A percentile compares a stretch with the other conserved stretches of the same genome.
phyloP scores from a whole-genome alignment of 2,329 filamentous ascomycete genomes.

The Fusarium oxysporum region DNA sequence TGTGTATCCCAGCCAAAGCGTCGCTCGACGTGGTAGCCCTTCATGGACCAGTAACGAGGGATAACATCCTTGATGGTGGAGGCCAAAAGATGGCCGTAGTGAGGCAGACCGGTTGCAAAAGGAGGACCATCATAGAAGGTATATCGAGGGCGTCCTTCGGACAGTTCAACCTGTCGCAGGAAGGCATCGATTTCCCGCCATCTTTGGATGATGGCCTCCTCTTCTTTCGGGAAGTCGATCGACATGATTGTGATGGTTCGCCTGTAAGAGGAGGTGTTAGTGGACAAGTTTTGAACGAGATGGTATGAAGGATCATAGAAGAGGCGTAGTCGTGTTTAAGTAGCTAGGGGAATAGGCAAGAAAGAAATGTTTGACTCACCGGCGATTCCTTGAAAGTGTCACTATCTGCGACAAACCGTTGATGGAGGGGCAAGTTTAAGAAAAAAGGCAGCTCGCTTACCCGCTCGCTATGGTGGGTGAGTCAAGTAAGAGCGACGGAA shows the following conservation, averaged over 20 bases:
- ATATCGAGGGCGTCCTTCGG: slow-evolving; percentile 83
- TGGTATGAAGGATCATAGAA: background rate
- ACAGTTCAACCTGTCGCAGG: slow-evolving; percentile 84
- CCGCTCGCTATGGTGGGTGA: slow-evolving; percentile 44
- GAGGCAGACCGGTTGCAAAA: slow-evolving; percentile 77
- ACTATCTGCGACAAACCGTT: slow-evolving; percentile 32
- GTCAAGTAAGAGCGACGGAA: slow-evolving; percentile 41
- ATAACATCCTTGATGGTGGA: slow-evolving; percentile 99
- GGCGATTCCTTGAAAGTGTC: slow-evolving; percentile 18
- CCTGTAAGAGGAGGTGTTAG: slow-evolving; percentile 25
- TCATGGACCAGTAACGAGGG: slow-evolving; percentile 97
- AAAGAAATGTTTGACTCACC: slow-evolving; percentile 24
- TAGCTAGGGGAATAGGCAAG: background rate
- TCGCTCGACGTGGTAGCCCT: slow-evolving; percentile 90
- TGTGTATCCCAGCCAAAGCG: slow-evolving; percentile 97
- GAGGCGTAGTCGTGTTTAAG: background rate
- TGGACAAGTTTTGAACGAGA: background rate
- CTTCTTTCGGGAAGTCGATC: slow-evolving; percentile 92
- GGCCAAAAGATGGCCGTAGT: slow-evolving; percentile 81
- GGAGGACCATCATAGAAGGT: slow-evolving; percentile 94
- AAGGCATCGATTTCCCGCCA: slow-evolving; percentile 97
- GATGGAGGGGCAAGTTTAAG: slow-evolving; percentile 46
- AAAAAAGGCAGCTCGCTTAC: slow-evolving; percentile 30
- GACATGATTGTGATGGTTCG: slow-evolving; percentile 67
- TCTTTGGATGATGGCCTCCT: slow-evolving; percentile 83